These are phyloP conservation scores for Intubia oerlemansii DNA, from an alignment of 2,329 filamentous ascomycete genomes.

Conservation along the genomic window DNA sequence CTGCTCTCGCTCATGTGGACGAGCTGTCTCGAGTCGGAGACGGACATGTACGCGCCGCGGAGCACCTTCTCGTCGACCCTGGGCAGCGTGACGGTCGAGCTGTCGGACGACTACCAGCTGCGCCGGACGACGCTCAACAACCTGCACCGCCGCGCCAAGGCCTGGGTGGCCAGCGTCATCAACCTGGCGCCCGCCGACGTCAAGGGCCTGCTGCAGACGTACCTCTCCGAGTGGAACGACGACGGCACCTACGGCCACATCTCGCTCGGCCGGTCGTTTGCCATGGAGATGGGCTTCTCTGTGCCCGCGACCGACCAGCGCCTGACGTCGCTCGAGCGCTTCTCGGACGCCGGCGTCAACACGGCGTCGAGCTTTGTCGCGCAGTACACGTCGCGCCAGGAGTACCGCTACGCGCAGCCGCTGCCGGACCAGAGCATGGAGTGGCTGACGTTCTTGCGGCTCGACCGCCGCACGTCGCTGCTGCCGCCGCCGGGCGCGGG, in stretches of 20 bases:
- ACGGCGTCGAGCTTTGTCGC: constrained; percentile 91
- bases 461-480: constrained; percentile 29
- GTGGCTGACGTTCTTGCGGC: constrained; percentile 37
- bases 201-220: constrained; percentile 88
- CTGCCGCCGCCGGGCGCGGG: constrained; percentile 30
- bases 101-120: constrained; percentile 84
- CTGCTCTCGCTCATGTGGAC: constrained; percentile 87
- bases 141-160: constrained; percentile 54
- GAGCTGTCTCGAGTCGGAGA: constrained; percentile 83
- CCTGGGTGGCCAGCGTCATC: constrained; percentile 64
- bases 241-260: constrained; percentile 81
- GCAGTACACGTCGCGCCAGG: constrained; percentile 90
- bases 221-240: constrained; percentile 85
- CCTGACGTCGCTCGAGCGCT: constrained; percentile 57
- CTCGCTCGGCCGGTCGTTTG: constrained; percentile 82
- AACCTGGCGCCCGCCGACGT: constrained; percentile 78
- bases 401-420: constrained; percentile 74
- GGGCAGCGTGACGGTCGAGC: constrained; percentile 60
- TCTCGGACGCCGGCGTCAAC: constrained; percentile 58
- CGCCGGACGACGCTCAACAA: constrained; percentile 59
- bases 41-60: constrained; percentile 77
- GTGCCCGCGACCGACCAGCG: constrained; percentile 76
- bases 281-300: constrained; percentile 71
- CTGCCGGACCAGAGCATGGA: constrained; percentile 47
- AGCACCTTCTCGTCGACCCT: constrained; percentile 59